Evolutionary conservation across 2,329 filamentous ascomycete species (phyloP).

Genomic region (Curvularia verruculosa): DNA sequence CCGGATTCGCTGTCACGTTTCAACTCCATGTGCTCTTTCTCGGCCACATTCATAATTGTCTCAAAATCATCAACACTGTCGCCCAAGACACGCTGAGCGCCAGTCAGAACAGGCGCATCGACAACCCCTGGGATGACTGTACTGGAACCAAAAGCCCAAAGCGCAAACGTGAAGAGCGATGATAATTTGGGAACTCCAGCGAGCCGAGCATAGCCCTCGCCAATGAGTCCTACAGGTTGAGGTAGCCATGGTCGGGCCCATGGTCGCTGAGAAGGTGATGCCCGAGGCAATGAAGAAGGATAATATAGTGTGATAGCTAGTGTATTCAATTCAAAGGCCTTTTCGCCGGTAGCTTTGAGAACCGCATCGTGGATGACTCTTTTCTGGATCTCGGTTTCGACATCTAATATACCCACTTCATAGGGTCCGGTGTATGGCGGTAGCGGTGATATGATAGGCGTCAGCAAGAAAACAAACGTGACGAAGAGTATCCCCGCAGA

Average conservation of each 20-base stretch:
- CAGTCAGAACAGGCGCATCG: constrained; percentile 49
- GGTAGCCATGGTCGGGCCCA: constrained; percentile 53
- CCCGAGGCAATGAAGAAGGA: constrained; percentile 42
- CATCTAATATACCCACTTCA: constrained; percentile 53
- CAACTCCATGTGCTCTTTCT: constrained; percentile 29
- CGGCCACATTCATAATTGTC: constrained; percentile 23
- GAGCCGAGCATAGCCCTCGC: constrained; percentile 53
- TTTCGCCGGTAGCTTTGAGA: constrained; percentile 48
- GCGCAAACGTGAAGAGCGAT: constrained; percentile 49
- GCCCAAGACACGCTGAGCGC: constrained; percentile 26
- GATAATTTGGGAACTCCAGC: constrained; percentile 40
- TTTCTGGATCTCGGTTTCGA: constrained; percentile 50
- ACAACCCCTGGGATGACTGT: constrained; percentile 53
- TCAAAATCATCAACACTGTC: constrained; percentile 28
- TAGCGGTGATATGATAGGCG: constrained; percentile 51
- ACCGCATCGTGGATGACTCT: constrained; percentile 46
- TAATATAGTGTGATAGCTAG: constrained; percentile 56
- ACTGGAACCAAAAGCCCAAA: constrained; percentile 52
- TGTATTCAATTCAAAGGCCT: constrained; percentile 53
- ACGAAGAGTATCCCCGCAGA: constrained; percentile 42
- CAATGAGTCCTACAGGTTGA: constrained; percentile 52
- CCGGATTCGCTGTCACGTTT: constrained; percentile 37
- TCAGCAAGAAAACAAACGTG: constrained; percentile 49
- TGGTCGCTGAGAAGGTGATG: constrained; percentile 31
- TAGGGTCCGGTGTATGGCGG: constrained; percentile 52